Percentiles rank a stretch among this genome's conserved stretches.
Evolutionary conservation across 2,329 filamentous ascomycete genomes (phyloP).

Genomic region (Diaporthe eres): DNA sequence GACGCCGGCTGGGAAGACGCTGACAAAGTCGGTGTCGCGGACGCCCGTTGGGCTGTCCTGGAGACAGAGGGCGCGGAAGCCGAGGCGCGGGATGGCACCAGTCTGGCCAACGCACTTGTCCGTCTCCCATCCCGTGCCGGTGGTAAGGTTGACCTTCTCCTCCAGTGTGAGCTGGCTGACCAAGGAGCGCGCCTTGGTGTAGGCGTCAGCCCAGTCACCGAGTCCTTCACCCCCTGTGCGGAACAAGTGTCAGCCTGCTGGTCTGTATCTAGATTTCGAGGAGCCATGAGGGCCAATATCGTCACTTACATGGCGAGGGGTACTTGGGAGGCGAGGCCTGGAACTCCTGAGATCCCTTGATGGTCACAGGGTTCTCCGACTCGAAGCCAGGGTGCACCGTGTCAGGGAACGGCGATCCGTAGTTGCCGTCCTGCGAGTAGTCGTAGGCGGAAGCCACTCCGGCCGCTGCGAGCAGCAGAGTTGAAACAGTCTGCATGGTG

Average conservation of each 20-base stretch:
- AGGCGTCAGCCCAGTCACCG: slow-evolving; percentile 71
- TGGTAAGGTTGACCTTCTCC: slow-evolving; percentile 84
- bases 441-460: slow-evolving; percentile 28
- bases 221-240: slow-evolving; percentile 28
- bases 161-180: slow-evolving; percentile 77
- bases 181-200: slow-evolving; percentile 74
- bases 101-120: slow-evolving; percentile 55
- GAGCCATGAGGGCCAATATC: neutral
- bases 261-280: neutral
- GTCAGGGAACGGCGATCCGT: slow-evolving; percentile 26
- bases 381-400: slow-evolving; percentile 28
- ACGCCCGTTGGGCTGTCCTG: slow-evolving; percentile 81
- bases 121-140: slow-evolving; percentile 72
- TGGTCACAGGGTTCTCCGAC: slow-evolving; percentile 33
- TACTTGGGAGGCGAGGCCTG: slow-evolving; percentile 33
- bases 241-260: neutral
- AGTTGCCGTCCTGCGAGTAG: slow-evolving; percentile 36
- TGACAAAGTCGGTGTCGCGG: slow-evolving; percentile 74
- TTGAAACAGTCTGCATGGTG: slow-evolving; percentile 36
- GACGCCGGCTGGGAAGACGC: slow-evolving; percentile 79
- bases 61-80: slow-evolving; percentile 73
- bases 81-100: slow-evolving; percentile 66
- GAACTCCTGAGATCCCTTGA: slow-evolving; percentile 28
- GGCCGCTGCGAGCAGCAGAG: slow-evolving; percentile 35
- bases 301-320: slow-evolving; percentile 36